Evolutionary conservation across 2,329 filamentous ascomycete genomes (phyloP).

Genomic region (Epichloe scottii): DNA sequence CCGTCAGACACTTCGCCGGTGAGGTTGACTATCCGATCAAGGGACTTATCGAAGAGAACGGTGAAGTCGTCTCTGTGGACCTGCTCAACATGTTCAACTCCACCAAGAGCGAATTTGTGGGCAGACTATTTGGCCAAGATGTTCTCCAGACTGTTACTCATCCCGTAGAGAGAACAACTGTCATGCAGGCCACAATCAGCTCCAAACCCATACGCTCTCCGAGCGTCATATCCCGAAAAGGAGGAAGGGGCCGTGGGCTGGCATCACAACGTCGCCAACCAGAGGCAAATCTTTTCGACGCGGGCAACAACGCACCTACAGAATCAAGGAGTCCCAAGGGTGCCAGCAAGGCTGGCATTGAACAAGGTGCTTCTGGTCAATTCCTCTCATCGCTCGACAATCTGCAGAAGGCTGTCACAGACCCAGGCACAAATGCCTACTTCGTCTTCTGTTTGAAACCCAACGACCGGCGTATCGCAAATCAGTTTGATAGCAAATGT

Average conservation of each 20-base stretch:
- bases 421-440: constrained; percentile 79
- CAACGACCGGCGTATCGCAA: constrained; percentile 91
- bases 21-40: constrained; percentile 89
- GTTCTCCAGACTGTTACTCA: constrained; percentile 87
- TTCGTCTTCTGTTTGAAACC: constrained; percentile 97
- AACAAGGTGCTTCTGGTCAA: constrained; percentile 84
- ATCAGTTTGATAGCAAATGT: constrained; percentile 98
- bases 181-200: constrained; percentile 92
- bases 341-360: constrained; percentile 22
- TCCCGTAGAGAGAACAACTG: constrained; percentile 76
- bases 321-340: constrained; percentile 33
- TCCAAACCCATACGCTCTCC: constrained; percentile 89
- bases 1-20: constrained; percentile 88
- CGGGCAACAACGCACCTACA: constrained; percentile 15
- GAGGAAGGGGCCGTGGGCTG: constrained; percentile 29
- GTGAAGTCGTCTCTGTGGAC: constrained; percentile 90
- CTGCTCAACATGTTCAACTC: constrained; percentile 86
- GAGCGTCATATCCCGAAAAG: constrained; percentile 78
- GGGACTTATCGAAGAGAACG: constrained; percentile 86
- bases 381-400: constrained; percentile 84
- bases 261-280: constrained; percentile 26
- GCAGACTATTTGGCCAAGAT: constrained; percentile 90
- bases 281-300: constrained; percentile 17
- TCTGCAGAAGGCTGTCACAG: constrained; percentile 74
- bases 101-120: constrained; percentile 79